These are phyloP conservation scores for Bipolaris victoriae DNA, from an alignment of 2,329 filamentous ascomycete genomes.

Conservation along the genomic window DNA sequence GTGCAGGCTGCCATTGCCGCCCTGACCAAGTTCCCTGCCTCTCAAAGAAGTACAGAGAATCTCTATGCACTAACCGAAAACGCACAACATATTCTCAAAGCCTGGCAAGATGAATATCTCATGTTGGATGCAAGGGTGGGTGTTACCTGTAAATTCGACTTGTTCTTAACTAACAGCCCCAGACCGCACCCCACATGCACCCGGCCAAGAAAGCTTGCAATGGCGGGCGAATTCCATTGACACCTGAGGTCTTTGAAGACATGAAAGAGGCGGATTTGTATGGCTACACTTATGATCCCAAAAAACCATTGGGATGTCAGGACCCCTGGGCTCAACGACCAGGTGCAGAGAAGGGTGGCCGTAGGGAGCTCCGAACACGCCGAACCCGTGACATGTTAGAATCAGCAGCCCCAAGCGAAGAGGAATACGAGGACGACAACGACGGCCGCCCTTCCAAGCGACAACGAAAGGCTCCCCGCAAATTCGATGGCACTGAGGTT, in stretches of 20 bases:
- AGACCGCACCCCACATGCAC: constrained; percentile 59
- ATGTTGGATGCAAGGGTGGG: constrained; percentile 56
- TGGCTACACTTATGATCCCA: constrained; percentile 63
- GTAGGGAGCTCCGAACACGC: constrained; percentile 56
- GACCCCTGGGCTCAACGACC: constrained; percentile 62
- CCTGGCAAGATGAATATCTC: constrained; percentile 66
- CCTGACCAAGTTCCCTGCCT: constrained; percentile 52
- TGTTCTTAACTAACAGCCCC: constrained; percentile 25
- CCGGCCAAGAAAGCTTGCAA: constrained; percentile 59
- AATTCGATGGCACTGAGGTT: constrained; percentile 44
- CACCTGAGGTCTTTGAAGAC: constrained; percentile 61
- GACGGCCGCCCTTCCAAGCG: constrained; percentile 42
- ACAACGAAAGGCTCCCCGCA: constrained; percentile 44
- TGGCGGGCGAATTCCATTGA: constrained; percentile 55
- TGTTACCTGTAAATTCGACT: constrained; percentile 15
- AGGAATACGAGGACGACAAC: constrained; percentile 46
- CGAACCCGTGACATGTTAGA: constrained; percentile 50
- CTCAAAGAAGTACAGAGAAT: constrained; percentile 56
- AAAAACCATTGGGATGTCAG: constrained; percentile 58
- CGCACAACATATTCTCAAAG: constrained; percentile 58
- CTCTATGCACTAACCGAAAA: constrained; percentile 63
- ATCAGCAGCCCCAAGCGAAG: constrained; percentile 47
- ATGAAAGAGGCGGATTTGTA: constrained; percentile 67
- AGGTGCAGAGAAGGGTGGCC: constrained; percentile 52
- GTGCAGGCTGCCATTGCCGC: constrained; percentile 51